phyloP scores from a whole-genome alignment of 345 rosid species.

The Toxicodendron radicans region DNA sequence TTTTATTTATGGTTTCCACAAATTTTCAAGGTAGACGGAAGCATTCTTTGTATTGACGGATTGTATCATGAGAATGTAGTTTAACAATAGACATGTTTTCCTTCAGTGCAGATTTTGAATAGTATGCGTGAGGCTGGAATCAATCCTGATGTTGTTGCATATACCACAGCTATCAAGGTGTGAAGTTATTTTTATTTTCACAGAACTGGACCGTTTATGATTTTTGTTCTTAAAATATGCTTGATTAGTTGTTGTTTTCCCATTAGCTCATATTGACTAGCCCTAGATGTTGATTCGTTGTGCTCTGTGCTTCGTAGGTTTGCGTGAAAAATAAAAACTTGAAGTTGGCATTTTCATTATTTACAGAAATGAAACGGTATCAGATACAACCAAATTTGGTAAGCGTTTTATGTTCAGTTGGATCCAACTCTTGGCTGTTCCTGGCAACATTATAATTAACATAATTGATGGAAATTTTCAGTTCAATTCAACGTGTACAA shows the following conservation, averaged over 20 bases:
- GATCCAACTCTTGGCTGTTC: background rate
- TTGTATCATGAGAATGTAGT: background rate
- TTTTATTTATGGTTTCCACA: background rate
- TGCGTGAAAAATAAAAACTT: slow-evolving; percentile 58
- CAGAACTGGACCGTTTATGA: slow-evolving; percentile 21
- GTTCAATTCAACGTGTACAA: background rate
- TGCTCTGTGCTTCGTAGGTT: slow-evolving; percentile 47
- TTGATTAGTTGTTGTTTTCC: background rate
- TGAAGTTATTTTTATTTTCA: slow-evolving; percentile 9
- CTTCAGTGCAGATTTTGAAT: slow-evolving; percentile 76
- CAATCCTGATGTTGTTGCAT: slow-evolving; percentile 86
- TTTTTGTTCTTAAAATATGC: slow-evolving; percentile 1
- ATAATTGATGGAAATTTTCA: background rate
- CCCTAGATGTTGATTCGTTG: slow-evolving; percentile 18
- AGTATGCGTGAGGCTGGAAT: slow-evolving; percentile 64
- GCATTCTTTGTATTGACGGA: background rate
- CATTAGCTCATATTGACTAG: background rate
- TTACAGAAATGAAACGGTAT: slow-evolving; percentile 77
- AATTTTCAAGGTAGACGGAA: background rate
- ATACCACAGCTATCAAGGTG: slow-evolving; percentile 94
- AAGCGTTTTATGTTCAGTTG: slow-evolving; percentile 20
- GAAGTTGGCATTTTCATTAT: slow-evolving; percentile 77
- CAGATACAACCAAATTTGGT: slow-evolving; percentile 81
- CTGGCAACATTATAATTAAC: no score
- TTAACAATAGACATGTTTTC: slow-evolving; percentile 31